Conservation (phyloP, 2,329 filamentous ascomycete species). For the Exophiala bonariae region DNA sequence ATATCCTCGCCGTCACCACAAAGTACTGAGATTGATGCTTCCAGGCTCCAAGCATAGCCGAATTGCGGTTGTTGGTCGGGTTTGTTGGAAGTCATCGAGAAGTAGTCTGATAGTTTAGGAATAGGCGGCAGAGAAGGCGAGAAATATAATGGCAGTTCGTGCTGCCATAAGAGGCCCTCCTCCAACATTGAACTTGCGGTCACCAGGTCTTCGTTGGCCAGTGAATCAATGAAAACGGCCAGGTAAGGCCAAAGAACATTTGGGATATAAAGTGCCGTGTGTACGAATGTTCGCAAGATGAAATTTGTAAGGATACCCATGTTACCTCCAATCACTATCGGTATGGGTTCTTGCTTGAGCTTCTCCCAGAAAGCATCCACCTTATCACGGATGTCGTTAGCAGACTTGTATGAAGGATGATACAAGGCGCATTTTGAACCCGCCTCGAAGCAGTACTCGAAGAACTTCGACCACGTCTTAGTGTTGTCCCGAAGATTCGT, state of each 20-base stretch:
- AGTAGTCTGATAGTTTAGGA: not conserved
- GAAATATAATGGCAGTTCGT: conserved; percentile 1
- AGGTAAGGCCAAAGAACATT: conserved; percentile 32
- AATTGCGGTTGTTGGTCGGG: conserved; percentile 4
- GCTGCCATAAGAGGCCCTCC: not conserved
- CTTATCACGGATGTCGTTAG: conserved; percentile 17
- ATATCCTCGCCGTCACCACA: conserved; percentile 30
- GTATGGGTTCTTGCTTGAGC: conserved; percentile 26
- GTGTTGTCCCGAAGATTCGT: conserved; percentile 55
- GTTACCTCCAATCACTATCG: conserved; percentile 36
- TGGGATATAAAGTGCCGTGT: conserved; percentile 19
- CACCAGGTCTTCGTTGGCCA: conserved; percentile 33
- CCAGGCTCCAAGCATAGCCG: conserved; percentile 19
- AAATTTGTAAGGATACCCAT: conserved; percentile 52
- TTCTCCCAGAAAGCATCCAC: conserved; percentile 17
- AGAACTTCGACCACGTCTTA: conserved; percentile 54
- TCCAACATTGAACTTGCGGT: conserved; percentile 1
- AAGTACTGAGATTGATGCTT: conserved; percentile 23
- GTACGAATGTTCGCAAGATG: conserved; percentile 45
- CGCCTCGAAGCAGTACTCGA: conserved; percentile 53
- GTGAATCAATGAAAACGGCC: conserved; percentile 41
- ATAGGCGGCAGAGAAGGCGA: conserved; percentile 5
- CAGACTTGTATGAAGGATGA: conserved; percentile 4
- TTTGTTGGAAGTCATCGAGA: not conserved
- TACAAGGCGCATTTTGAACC: conserved; percentile 50